Evolutionary conservation across 306 rosid genomes (phyloP).

Genomic region (Carpinus fangiana): DNA sequence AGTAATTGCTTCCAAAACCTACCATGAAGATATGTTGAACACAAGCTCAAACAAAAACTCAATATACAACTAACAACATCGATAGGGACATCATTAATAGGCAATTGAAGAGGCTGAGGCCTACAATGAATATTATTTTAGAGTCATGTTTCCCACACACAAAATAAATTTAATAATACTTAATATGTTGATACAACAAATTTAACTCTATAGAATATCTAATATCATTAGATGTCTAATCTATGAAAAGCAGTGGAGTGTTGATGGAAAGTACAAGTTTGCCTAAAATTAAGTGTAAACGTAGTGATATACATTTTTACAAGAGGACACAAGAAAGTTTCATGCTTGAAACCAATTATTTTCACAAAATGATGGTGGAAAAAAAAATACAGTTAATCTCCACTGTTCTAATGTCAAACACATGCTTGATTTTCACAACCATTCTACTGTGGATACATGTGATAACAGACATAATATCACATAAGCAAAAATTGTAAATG

Average conservation of each 20-base stretch:
- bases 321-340: background rate
- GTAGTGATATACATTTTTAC: background rate
- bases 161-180: background rate
- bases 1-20: conserved; percentile 93
- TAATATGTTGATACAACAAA: background rate
- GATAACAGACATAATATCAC: background rate
- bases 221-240: background rate
- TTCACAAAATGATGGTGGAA: background rate
- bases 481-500: background rate
- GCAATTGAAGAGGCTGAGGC: background rate
- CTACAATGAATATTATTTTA: background rate
- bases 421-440: background rate
- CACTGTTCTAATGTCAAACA: background rate
- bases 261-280: background rate
- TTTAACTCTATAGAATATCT: background rate
- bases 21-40: conserved; percentile 14
- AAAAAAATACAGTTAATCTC: background rate
- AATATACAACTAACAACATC: background rate
- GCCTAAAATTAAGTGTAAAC: background rate
- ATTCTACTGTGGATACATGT: background rate
- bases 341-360: background rate
- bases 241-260: background rate
- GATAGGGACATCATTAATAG: background rate
- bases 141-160: background rate
- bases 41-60: conserved; percentile 9